phyloP scores from a whole-genome alignment of 768 basidiomycete genomes.

The Pleurotus giganteus region DNA sequence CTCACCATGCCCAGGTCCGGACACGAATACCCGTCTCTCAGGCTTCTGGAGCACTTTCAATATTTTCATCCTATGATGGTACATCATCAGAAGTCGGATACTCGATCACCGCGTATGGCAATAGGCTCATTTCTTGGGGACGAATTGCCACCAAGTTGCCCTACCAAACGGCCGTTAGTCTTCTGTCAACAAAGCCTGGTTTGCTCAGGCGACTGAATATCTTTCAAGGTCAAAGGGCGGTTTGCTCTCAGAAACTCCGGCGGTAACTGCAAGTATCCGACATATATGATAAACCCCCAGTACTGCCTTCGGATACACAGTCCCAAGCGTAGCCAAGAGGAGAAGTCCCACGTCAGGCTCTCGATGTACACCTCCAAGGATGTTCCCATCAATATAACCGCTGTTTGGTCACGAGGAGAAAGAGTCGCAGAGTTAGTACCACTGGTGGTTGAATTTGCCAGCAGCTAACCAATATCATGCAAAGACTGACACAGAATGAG shows the following conservation, averaged over 20 bases:
- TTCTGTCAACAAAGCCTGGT: neutral
- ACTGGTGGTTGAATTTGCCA: neutral
- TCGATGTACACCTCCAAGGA: constrained; percentile 58
- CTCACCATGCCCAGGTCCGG: constrained; percentile 26
- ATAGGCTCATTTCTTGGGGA: constrained; percentile 45
- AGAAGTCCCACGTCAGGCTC: constrained; percentile 43
- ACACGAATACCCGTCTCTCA: constrained; percentile 32
- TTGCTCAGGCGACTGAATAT: neutral
- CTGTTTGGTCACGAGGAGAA: constrained; percentile 74
- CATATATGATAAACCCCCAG: constrained; percentile 90
- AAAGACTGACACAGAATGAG: constrained; percentile 62
- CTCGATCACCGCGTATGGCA: constrained; percentile 61
- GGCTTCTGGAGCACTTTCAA: constrained; percentile 40
- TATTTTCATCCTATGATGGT: constrained; percentile 73
- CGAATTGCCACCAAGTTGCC: constrained; percentile 34
- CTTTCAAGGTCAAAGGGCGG: constrained; percentile 51
- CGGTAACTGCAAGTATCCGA: constrained; percentile 76
- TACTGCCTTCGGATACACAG: constrained; percentile 66
- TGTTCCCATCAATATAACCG: constrained; percentile 68
- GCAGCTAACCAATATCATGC: neutral
- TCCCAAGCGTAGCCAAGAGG: constrained; percentile 16
- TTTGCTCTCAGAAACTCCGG: constrained; percentile 76
- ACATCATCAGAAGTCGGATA: constrained; percentile 59
- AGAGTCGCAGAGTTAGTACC: constrained; percentile 72
- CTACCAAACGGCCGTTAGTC: constrained; percentile 37